Percentiles rank a stretch among this genome's conserved stretches.
Conservation (phyloP, 257 asterid genomes). For the Ilex aquifolium region DNA sequence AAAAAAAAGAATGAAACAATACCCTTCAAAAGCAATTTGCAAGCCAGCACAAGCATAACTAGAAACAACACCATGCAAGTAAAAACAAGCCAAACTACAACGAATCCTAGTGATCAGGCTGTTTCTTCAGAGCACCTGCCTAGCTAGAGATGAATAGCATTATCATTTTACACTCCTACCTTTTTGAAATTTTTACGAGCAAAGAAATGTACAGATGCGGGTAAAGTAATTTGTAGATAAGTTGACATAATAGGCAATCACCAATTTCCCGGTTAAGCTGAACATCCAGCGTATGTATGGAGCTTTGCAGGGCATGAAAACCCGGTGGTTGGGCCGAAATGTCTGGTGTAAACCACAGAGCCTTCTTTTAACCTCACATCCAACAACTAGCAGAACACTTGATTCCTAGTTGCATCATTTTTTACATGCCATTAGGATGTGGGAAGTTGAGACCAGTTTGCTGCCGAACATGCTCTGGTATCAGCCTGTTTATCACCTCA, state of each 20-base stretch:
- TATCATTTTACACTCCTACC: slow-evolving; percentile 23
- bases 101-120: slow-evolving; percentile 3
- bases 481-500: slow-evolving; percentile 51
- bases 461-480: slow-evolving; percentile 41
- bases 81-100: slow-evolving; percentile 7
- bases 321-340: slow-evolving; percentile 21
- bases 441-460: slow-evolving; percentile 23
- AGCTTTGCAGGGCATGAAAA: slow-evolving; percentile 25
- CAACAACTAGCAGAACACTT: no score
- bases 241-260: slow-evolving; percentile 19
- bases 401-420: slow-evolving; percentile 1
- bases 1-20: background rate
- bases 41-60: background rate
- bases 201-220: slow-evolving; percentile 65
- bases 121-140: slow-evolving; percentile 21
- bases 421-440: slow-evolving; percentile 15
- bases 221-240: slow-evolving; percentile 26
- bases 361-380: background rate
- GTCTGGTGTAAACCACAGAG: slow-evolving; percentile 12
- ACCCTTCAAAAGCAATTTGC: no score
- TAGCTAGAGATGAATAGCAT: slow-evolving; percentile 24
- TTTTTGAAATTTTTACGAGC: slow-evolving; percentile 19
- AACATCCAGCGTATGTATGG: slow-evolving; percentile 36
- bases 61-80: slow-evolving; percentile 4
- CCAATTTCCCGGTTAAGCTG: slow-evolving; percentile 25